Evolutionary conservation across 2,329 filamentous ascomycete genomes (phyloP).

Genomic region (Diaporthe velutina): DNA sequence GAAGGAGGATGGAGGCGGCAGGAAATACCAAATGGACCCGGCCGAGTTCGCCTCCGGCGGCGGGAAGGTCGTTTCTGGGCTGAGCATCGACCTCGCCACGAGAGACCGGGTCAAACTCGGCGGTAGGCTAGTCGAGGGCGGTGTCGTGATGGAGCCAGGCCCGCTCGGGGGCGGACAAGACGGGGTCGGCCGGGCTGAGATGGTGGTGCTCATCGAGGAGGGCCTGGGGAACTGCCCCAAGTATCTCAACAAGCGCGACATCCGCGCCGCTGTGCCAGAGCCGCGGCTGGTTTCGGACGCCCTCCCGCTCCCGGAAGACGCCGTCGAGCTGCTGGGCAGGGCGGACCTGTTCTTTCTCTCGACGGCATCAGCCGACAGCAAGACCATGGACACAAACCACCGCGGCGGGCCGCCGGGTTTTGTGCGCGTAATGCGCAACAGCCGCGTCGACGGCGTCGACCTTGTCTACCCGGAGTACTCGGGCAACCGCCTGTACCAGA

Average conservation of each 20-base stretch:
- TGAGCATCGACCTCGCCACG: slow-evolving; percentile 76
- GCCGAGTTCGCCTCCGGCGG: slow-evolving; percentile 52
- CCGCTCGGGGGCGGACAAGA: slow-evolving; percentile 45
- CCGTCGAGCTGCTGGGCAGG: slow-evolving; percentile 69
- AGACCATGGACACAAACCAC: slow-evolving; percentile 87
- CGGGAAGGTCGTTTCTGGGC: slow-evolving; percentile 56
- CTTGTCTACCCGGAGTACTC: slow-evolving; percentile 87
- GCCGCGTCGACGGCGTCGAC: slow-evolving; percentile 55
- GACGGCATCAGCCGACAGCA: slow-evolving; percentile 65
- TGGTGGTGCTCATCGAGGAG: slow-evolving; percentile 78
- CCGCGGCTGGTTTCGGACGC: slow-evolving; percentile 57
- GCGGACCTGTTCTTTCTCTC: slow-evolving; percentile 86
- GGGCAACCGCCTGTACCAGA: slow-evolving; percentile 87
- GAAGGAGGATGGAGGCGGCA: slow-evolving; percentile 51
- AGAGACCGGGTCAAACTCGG: slow-evolving; percentile 81
- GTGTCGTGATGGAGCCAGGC: slow-evolving; percentile 55
- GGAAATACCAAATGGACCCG: slow-evolving; percentile 55
- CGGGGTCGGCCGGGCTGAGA: slow-evolving; percentile 54
- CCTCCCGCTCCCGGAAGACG: slow-evolving; percentile 63
- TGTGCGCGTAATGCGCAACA: slow-evolving; percentile 74
- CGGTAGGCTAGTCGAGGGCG: slow-evolving; percentile 77
- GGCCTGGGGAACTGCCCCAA: slow-evolving; percentile 89
- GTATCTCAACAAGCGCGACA: slow-evolving; percentile 82
- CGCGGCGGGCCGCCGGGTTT: slow-evolving; percentile 83
- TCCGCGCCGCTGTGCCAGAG: slow-evolving; percentile 66